Evolutionary conservation across 176 grass and related monocot species (phyloP).

Genomic region (Puya raimondii): DNA sequence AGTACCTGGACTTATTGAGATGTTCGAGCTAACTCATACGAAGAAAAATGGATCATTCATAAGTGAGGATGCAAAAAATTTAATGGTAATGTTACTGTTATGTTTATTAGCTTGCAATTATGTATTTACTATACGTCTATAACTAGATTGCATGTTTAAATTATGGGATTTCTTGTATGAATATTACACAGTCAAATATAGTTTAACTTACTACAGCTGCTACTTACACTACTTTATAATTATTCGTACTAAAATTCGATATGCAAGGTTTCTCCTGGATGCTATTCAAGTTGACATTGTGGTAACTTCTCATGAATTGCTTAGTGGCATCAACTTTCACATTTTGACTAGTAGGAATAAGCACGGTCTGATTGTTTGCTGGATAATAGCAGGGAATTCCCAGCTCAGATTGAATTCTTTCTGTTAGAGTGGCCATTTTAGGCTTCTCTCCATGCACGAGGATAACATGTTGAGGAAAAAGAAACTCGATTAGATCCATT

Average conservation of each 20-base stretch:
- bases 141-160: too few relatives aligned
- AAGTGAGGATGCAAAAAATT: too few relatives aligned
- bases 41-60: too few relatives aligned
- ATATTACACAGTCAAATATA: too few relatives aligned
- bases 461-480: conserved; percentile 76
- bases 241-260: neutral
- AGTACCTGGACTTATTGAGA: too few relatives aligned
- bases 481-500: conserved; percentile 81
- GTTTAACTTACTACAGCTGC: too few relatives aligned
- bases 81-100: too few relatives aligned
- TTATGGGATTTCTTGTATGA: too few relatives aligned
- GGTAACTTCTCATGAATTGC: conserved; percentile 46
- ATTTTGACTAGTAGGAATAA: conserved; percentile 39
- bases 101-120: too few relatives aligned
- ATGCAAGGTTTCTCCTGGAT: conserved; percentile 15
- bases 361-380: conserved; percentile 60
- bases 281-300: conserved; percentile 4
- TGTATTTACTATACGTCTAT: too few relatives aligned
- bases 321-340: conserved; percentile 56
- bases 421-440: conserved; percentile 74
- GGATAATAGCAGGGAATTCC: conserved; percentile 63
- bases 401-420: conserved; percentile 65
- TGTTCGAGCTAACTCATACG: too few relatives aligned
- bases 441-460: conserved; percentile 93
- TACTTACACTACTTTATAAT: conserved; percentile 8